phyloP scores from a whole-genome alignment of 2,329 filamentous ascomycete genomes.

The Exophiala sp. region DNA sequence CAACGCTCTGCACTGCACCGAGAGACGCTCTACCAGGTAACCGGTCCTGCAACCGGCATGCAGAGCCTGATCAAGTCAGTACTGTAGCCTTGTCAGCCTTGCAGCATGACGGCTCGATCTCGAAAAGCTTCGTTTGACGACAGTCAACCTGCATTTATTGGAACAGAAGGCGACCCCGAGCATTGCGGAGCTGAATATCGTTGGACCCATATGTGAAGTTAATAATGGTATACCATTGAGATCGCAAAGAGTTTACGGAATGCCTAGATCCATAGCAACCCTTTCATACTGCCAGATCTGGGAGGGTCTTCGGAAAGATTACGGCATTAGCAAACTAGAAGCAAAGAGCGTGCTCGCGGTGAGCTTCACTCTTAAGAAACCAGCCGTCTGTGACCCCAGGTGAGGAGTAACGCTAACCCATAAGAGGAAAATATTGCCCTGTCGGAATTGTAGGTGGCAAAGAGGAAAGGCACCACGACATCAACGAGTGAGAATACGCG shows the following conservation, averaged over 20 bases:
- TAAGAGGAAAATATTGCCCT: constrained; percentile 17
- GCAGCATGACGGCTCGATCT: background rate
- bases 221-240: too few relatives aligned
- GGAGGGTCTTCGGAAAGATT: too few relatives aligned
- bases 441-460: constrained; percentile 8
- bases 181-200: background rate
- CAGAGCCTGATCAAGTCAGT: background rate
- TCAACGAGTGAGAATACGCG: constrained; percentile 9
- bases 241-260: too few relatives aligned
- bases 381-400: background rate
- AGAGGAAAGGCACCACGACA: constrained; percentile 24
- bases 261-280: too few relatives aligned
- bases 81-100: constrained; percentile 4
- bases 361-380: constrained; percentile 5
- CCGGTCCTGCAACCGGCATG: too few relatives aligned
- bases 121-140: constrained; percentile 3
- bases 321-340: too few relatives aligned
- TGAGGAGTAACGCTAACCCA: constrained; percentile 16
- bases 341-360: constrained; percentile 9
- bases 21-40: background rate
- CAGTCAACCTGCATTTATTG: background rate
- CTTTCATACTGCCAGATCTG: too few relatives aligned
- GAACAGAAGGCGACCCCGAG: background rate
- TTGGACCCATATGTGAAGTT: background rate
- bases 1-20: background rate